A percentile compares a stretch with the other conserved stretches of the same genome.
Evolutionary conservation across 2,329 filamentous ascomycete species (phyloP).

Genomic region (Diaporthe sp.): DNA sequence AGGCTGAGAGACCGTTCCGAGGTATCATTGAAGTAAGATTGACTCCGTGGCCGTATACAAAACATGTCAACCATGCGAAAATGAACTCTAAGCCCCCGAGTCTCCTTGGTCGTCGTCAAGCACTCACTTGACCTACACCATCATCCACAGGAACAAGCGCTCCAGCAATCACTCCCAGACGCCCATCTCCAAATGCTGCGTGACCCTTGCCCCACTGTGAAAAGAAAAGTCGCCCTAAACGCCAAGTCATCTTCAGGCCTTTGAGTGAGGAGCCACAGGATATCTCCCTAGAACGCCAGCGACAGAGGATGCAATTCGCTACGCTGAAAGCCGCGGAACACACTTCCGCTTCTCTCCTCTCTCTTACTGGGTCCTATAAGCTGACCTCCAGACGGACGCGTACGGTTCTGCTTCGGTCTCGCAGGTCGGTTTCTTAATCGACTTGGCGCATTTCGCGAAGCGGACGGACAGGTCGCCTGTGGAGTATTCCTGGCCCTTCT

Average conservation of each 20-base stretch:
- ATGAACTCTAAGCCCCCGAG: background rate
- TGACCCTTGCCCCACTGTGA: background rate
- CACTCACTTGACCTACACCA: background rate
- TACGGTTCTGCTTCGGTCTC: constrained; percentile 75
- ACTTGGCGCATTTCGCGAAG: constrained; percentile 79
- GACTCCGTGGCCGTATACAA: constrained; percentile 29
- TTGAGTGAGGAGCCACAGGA: background rate
- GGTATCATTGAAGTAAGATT: constrained; percentile 25
- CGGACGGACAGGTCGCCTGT: constrained; percentile 88
- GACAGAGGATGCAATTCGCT: background rate
- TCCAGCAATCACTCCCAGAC: constrained; percentile 4
- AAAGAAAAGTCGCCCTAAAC: constrained; percentile 20
- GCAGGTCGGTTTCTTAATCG: constrained; percentile 70
- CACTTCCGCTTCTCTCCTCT: no score
- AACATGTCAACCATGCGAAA: constrained; percentile 8
- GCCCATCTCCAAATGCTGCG: constrained; percentile 10
- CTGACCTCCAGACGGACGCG: constrained; percentile 60
- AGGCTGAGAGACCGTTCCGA: background rate
- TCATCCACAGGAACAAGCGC: background rate
- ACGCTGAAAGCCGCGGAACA: background rate
- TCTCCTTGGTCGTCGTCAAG: background rate
- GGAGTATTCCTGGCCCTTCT: constrained; percentile 76
- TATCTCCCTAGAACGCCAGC: background rate
- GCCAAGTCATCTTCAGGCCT: background rate
- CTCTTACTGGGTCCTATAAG: constrained; percentile 63